Evolutionary conservation across 2,329 filamentous ascomycete species (phyloP), one percentile per base, ranked within the genome.

Genomic region (Aspergillus thermomutatus): DNA sequence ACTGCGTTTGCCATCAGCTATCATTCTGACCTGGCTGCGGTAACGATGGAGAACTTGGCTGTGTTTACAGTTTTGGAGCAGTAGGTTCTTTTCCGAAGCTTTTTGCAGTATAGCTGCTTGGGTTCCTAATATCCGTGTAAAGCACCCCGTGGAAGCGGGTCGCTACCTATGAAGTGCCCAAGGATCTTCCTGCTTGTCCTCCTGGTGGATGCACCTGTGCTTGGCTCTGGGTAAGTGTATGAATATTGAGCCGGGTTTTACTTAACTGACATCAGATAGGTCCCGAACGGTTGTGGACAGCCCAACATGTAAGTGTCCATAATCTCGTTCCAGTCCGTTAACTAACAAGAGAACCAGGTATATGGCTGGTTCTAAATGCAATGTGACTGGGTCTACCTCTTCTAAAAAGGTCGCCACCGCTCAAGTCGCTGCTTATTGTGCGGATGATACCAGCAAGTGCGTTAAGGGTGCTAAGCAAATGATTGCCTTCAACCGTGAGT

Each of bases 1-100:
- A 80, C 78, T 0, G 80, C 80, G 0, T 81, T 75, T 63, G 80
- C 80, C 0, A 83, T 83, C 52, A 79, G 76, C 25, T 82, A 83
- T 59, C 69, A 80, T 56, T 72, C 71, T 7, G 75, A 82, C n/a
- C 63, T 81, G 21, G 64, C 66, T 46, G 70, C 77, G 27, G 79
- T 82, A 3, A 79, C 74, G 3, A 77, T 80, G 70, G 77, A 81
- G 48, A 82, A 82, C 60, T 69, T 82, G n/a, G 78, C 78, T 2
- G 79, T 83, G 3, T 82, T 83, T 58, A 76, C 75, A 0, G 77
- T 80, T 1, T 64, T 74, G 53, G 70, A 77, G 54, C 72, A 79
- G 72, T 79, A 68, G 56, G 74, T 67, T 23, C 41, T 55, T 11
- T 34, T 21, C 1, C 19, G 51, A 14, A n/a, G n/a, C n/a, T 7